Evolutionary conservation across 2,329 filamentous ascomycete species (phyloP), one percentile per base, ranked within the genome.

Genomic region (Aspergillus oerlinghausenensis): DNA sequence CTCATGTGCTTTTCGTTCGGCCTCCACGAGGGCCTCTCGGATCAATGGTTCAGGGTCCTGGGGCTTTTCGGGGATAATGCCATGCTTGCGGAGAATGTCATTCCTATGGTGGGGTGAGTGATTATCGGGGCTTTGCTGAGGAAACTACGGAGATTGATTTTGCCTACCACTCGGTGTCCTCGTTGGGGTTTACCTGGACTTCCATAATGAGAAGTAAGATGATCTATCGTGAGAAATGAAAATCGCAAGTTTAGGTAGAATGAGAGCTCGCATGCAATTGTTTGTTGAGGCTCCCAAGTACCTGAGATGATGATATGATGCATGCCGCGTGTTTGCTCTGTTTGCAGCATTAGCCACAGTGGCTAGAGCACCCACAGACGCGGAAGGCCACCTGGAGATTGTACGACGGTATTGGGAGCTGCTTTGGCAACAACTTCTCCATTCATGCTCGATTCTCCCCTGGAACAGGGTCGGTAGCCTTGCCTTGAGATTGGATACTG

Each of bases 61-160:
- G 0, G 93, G 92, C 73, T 96, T 97, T 73, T 97, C 92, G n/a
- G 94, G 94, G 60, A 99, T 97, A 64, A 99, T 82, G 63, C 92
- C 91, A 79, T 99, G 92, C 75, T 96, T 95, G 66, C 94, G 90
- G 56, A 99, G 86, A 69, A 99, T 99, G 66, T 99, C 94, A 73
- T 99, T 99, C 92, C 92, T 97, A 64, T 57, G 52, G 47, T n/a
- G 45, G 56, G 60, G 45, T 59, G 47, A 54, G 54, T 55, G 54
- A 53, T 63, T 53, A 57, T 54, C 55, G 50, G 55, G 55, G 38
- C 40, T 55, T 55, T 56, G 23, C 56, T 55, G 64, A 58, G 60
- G 42, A 38, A 54, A 49, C 32, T 29, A 45, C 50, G 43, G 49
- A 51, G 28, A 38, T 53, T 45, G 50, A 63, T 63, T 58, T 58